Percentiles rank a stretch among this genome's conserved stretches.
Conservation (phyloP, 768 basidiomycete genomes). For the Lactarius quietus region DNA sequence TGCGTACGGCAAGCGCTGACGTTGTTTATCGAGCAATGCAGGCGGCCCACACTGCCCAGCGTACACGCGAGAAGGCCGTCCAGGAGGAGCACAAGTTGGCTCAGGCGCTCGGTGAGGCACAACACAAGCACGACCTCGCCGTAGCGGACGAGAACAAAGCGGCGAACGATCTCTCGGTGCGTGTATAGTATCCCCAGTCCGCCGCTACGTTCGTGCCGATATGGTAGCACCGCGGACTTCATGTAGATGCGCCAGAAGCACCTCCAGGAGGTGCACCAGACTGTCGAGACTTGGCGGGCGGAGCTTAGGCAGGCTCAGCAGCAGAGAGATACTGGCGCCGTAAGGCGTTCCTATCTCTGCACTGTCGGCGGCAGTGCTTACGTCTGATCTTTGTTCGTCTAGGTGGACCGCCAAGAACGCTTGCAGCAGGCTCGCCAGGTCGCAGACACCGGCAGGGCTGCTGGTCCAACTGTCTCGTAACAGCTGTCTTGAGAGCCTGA, state of each 20-base stretch:
- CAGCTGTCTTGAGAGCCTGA: no score
- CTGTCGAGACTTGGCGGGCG: constrained; percentile 28
- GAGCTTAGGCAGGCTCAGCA: constrained; percentile 30
- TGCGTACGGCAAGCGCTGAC: neutral
- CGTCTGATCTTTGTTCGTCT: neutral
- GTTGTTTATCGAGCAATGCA: constrained; percentile 27
- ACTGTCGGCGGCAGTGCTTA: neutral
- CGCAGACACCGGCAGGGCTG: neutral
- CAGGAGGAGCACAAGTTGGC: constrained; percentile 49
- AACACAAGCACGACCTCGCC: constrained; percentile 50
- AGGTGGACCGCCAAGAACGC: constrained; percentile 5
- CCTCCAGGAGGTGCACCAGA: constrained; percentile 28
- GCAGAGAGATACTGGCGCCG: constrained; percentile 33
- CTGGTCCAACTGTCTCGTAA: neutral
- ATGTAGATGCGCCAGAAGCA: constrained; percentile 32
- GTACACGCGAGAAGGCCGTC: constrained; percentile 45
- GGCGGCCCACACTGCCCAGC: constrained; percentile 46
- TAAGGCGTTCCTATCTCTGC: constrained; percentile 16
- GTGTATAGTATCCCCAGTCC: constrained; percentile 11
- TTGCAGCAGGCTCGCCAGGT: constrained; percentile 1
- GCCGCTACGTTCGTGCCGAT: neutral
- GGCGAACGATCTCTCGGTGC: constrained; percentile 44
- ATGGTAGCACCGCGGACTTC: neutral
- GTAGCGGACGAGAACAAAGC: constrained; percentile 41
- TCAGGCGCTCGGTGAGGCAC: constrained; percentile 50